Conservation (phyloP, 2,329 filamentous ascomycete genomes). For the Colletotrichum abscissum region DNA sequence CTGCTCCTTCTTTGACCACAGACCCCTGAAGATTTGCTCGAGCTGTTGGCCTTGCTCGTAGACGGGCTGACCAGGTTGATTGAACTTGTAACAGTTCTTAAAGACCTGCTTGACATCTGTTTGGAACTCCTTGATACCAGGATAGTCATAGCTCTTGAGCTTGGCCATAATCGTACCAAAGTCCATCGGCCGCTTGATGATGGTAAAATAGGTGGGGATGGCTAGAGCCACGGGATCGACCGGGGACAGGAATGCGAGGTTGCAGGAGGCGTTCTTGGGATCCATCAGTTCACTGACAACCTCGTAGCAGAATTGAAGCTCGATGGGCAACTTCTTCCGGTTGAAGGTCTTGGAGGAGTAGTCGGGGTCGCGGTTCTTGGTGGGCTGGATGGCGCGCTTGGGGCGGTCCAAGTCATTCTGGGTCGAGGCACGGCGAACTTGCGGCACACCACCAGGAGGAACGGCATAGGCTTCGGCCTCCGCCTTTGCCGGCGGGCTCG, state of each 20-base stretch:
- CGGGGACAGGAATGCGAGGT: constrained; percentile 81
- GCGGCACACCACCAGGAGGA: constrained; percentile 79
- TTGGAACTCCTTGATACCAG: constrained; percentile 86
- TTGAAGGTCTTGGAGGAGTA: constrained; percentile 84
- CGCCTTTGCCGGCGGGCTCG: constrained; percentile 48
- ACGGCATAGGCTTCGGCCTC: constrained; percentile 73
- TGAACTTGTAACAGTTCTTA: constrained; percentile 92
- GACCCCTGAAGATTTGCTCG: constrained; percentile 78
- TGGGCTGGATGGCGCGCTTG: constrained; percentile 93
- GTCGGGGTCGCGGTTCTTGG: constrained; percentile 90
- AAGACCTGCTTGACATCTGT: constrained; percentile 86
- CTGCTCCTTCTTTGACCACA: constrained; percentile 82
- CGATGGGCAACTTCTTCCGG: constrained; percentile 90
- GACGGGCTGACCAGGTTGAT: constrained; percentile 78
- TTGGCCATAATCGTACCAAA: constrained; percentile 84
- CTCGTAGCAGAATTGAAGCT: constrained; percentile 90
- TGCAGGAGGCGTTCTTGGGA: constrained; percentile 74
- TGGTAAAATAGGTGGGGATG: constrained; percentile 91
- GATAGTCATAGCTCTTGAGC: constrained; percentile 82
- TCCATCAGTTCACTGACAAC: constrained; percentile 83
- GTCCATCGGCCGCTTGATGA: constrained; percentile 99
- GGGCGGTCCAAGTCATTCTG: constrained; percentile 82
- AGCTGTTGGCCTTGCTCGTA: constrained; percentile 77
- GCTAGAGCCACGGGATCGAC: constrained; percentile 95
- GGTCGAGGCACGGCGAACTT: constrained; percentile 87